Conservation (phyloP, 75 land plant species). For the Pinus taeda region DNA sequence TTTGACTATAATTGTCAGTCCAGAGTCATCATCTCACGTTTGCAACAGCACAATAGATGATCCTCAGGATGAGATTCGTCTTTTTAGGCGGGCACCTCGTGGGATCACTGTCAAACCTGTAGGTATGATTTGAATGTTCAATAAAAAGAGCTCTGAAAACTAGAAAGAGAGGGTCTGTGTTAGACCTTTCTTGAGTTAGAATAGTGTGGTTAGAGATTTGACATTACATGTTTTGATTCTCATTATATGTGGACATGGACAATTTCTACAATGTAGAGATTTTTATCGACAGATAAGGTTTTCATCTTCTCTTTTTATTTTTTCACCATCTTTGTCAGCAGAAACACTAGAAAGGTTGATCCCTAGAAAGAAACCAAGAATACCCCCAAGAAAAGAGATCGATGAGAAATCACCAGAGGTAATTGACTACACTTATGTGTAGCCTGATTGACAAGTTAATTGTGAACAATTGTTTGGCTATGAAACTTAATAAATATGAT, state of each 20-base stretch:
- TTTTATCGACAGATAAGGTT: background rate
- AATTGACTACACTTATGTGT: background rate
- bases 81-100: constrained; percentile 56
- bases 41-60: constrained; percentile 1
- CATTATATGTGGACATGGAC: background rate
- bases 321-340: constrained; percentile 9
- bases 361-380: constrained; percentile 55
- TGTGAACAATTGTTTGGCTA: background rate
- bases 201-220: background rate
- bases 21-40: background rate
- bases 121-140: constrained; percentile 29
- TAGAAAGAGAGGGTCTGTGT: background rate
- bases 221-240: background rate
- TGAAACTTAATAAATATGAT: background rate
- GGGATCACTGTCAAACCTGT: constrained; percentile 53
- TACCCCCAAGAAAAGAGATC: constrained; percentile 49
- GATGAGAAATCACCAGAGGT: constrained; percentile 78
- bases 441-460: background rate
- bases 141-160: background rate
- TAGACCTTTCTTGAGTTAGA: background rate
- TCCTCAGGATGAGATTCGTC: constrained; percentile 40
- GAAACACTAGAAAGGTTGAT: constrained; percentile 19
- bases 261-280: background rate
- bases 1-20: constrained; percentile 25
- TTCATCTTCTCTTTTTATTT: background rate